These are phyloP conservation scores for Handroanthus guayacan DNA, from an alignment of 257 asterid species.

Conservation along the genomic window DNA sequence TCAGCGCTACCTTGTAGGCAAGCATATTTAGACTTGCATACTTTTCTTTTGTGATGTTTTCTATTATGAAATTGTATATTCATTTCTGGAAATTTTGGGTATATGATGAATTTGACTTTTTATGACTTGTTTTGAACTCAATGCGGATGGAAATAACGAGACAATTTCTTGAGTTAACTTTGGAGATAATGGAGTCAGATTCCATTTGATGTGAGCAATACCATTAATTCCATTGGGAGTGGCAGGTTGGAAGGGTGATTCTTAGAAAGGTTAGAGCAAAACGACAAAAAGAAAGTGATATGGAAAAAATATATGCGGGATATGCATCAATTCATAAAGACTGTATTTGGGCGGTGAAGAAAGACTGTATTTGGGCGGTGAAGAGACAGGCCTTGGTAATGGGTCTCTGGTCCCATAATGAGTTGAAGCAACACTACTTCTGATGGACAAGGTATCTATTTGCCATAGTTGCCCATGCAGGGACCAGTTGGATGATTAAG, in stretches of 20 bases:
- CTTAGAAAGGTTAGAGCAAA: not conserved
- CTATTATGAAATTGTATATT: not conserved
- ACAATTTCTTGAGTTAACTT: not conserved
- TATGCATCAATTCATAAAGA: not conserved
- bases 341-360: conserved; percentile 5
- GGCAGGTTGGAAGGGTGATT: conserved; percentile 17
- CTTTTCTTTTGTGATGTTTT: conserved; percentile 18
- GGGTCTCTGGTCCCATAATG: not conserved
- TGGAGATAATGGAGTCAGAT: conserved; percentile 15
- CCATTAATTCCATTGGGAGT: conserved; percentile 1
- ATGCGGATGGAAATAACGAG: conserved; percentile 1
- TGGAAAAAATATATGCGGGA: not conserved
- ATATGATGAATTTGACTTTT: not conserved
- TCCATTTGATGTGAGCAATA: conserved; percentile 8
- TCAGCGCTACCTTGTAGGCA: conserved; percentile 22
- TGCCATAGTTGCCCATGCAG: conserved; percentile 12
- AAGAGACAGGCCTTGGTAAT: not conserved
- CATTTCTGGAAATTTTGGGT: conserved; percentile 5
- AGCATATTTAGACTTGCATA: conserved; percentile 11
- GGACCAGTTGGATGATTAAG: not conserved
- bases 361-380: not conserved
- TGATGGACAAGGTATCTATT: conserved; percentile 23
- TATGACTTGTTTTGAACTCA: conserved; percentile 4
- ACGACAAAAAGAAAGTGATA: not conserved
- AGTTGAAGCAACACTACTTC: conserved; percentile 14